Conservation (phyloP, 768 basidiomycete species). For the Boletus reticulatus region DNA sequence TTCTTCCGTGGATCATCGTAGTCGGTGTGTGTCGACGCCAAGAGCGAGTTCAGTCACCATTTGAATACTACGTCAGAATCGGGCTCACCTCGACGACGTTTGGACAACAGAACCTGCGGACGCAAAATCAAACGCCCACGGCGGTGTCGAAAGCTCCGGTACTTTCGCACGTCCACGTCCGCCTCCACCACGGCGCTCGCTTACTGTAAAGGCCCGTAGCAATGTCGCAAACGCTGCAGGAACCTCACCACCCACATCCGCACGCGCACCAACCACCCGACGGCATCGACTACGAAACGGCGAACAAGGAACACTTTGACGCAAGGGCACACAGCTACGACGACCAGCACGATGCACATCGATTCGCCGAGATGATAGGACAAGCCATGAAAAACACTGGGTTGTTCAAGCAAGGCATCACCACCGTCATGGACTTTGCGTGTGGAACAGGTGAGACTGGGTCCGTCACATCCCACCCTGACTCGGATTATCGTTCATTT, state of each 20-base stretch:
- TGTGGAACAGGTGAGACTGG: slow-evolving; percentile 60
- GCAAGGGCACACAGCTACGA: slow-evolving; percentile 25
- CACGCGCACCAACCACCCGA: neutral
- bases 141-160: no score
- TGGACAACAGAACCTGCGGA: no score
- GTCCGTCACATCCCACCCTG: no score
- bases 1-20: neutral
- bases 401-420: slow-evolving; percentile 52
- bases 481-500: no score
- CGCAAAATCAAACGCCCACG: no score
- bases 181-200: no score
- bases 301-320: slow-evolving; percentile 29
- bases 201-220: no score
- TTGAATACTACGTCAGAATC: no score
- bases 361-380: slow-evolving; percentile 23
- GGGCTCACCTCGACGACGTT: neutral
- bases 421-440: slow-evolving; percentile 69
- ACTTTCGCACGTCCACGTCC: no score
- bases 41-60: no score
- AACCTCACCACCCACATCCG: neutral
- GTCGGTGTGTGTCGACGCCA: no score
- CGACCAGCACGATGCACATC: slow-evolving; percentile 15
- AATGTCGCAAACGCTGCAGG: neutral
- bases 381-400: slow-evolving; percentile 35
- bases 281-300: slow-evolving; percentile 15